Base-by-base conservation (phyloP, 495 filamentous ascomycete species). In the Penicillium chermesinum region DNA sequence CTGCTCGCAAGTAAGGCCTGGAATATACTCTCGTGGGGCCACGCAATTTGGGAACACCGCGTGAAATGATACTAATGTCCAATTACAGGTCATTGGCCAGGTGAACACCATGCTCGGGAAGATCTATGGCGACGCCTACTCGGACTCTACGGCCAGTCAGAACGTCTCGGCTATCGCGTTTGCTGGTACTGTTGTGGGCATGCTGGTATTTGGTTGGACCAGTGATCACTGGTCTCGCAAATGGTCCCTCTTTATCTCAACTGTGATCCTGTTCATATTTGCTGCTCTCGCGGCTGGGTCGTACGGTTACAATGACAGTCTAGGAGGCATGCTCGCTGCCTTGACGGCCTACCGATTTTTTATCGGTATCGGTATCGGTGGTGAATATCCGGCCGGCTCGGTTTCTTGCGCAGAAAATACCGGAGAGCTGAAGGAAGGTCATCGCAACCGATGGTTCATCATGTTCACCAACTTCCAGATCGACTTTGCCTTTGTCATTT, bases 401-500 rank as follows among this genome's bases (percentile, higher is more conserved):
- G 91, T 95, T 3, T 85, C 85, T 0, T 85, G 81, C 42, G 87
- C 89, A 15, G 91, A 96, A 67, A 85, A 84, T 20, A 89, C 84
- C 0, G 87, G 87, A 14, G 88, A 95, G 61, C 69, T 95, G 49
- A 87, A 87, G 62, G 60, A 62, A 7, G 91, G 90, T n/a, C 82
- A 82, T 17, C 72, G 90, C 12, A 91, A 95, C 57, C 77, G 83
- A 16, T 95, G 88, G 88, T 96, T 95, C 65, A 89, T 94, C 58
- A 74, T 94, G 53, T 95, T 94, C 66, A 96, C 90, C 37, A 95
- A 95, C 68, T 78, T 87, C 27, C 83, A 87, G 71, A 94, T 96
- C 50, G 88, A 95, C 62, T 77, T 77, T 18, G 89, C 84, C 0
- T 91, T 87, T 41, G 85, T 93, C 3, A 67, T 87, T 35, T 82